These are phyloP conservation scores for Calamus simplicifolius DNA, from an alignment of 176 grass and related monocot genomes.

Conservation along the genomic window DNA sequence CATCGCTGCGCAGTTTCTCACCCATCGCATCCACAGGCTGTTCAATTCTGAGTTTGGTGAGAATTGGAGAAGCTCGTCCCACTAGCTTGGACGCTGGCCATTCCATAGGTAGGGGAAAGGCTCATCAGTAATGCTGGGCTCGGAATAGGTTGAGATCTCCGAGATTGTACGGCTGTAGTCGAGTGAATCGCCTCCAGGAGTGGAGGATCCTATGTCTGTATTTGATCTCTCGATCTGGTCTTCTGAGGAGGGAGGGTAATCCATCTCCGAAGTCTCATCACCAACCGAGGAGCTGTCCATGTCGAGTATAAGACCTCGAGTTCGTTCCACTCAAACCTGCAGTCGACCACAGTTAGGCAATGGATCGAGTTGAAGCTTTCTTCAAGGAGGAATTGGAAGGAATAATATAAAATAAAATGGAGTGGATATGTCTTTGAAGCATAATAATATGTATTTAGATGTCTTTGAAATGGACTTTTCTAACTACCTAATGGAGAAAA, in stretches of 20 bases:
- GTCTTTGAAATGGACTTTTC: too few relatives aligned
- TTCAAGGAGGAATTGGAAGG: too few relatives aligned
- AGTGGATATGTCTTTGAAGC: neutral
- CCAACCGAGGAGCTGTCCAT: conserved; percentile 62
- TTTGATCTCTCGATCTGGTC: conserved; percentile 18
- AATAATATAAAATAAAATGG: neutral
- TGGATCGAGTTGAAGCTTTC: too few relatives aligned
- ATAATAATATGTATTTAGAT: too few relatives aligned
- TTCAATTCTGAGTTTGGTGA: conserved; percentile 56
- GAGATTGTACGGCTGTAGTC: conserved; percentile 78
- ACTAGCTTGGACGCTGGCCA: conserved; percentile 36
- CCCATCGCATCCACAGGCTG: conserved; percentile 49
- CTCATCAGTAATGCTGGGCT: conserved; percentile 49
- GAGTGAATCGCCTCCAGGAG: conserved; percentile 34
- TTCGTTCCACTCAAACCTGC: neutral
- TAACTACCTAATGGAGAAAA: too few relatives aligned
- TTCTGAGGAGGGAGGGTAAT: conserved; percentile 11
- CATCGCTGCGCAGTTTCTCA: conserved; percentile 42
- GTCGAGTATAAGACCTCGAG: neutral
- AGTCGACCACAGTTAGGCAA: neutral
- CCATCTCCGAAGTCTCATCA: conserved; percentile 63
- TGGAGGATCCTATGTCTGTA: conserved; percentile 37
- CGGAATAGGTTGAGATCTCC: conserved; percentile 68
- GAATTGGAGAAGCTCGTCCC: conserved; percentile 29
- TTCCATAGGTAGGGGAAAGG: neutral